phyloP scores from a whole-genome alignment of 345 rosid genomes.

The Sisymbrium altissimum region DNA sequence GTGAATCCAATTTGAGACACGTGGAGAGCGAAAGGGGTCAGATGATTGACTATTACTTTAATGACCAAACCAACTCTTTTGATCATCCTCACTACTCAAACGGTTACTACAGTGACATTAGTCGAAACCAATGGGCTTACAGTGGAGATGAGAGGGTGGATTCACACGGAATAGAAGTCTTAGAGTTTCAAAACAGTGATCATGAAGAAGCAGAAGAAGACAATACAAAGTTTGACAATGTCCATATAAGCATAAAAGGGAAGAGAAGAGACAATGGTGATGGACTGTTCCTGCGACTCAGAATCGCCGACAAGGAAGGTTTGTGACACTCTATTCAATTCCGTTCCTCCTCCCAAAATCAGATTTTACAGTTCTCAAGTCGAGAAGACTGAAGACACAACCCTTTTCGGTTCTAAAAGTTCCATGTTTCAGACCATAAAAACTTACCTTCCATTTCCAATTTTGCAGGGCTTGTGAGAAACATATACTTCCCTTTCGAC shows the following conservation, averaged over 20 bases:
- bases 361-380: neutral
- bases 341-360: neutral
- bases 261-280: slow-evolving; percentile 56
- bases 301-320: slow-evolving; percentile 89
- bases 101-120: slow-evolving; percentile 34
- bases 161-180: slow-evolving; percentile 56
- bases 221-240: slow-evolving; percentile 29
- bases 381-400: neutral
- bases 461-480: slow-evolving; percentile 62
- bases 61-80: slow-evolving; percentile 28
- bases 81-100: slow-evolving; percentile 34
- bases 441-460: neutral
- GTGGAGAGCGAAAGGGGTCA: slow-evolving; percentile 34
- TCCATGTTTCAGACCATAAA: neutral
- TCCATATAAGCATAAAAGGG: slow-evolving; percentile 82
- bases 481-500: slow-evolving; percentile 87
- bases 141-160: slow-evolving; percentile 45
- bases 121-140: slow-evolving; percentile 49
- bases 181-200: slow-evolving; percentile 65
- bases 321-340: slow-evolving; percentile 3
- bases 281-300: slow-evolving; percentile 64
- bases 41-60: slow-evolving; percentile 27
- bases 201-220: slow-evolving; percentile 40
- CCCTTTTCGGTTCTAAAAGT: neutral
- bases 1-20: slow-evolving; percentile 40